Evolutionary conservation across 257 asterid species (phyloP).

Genomic region (Linderniella brevidens): DNA sequence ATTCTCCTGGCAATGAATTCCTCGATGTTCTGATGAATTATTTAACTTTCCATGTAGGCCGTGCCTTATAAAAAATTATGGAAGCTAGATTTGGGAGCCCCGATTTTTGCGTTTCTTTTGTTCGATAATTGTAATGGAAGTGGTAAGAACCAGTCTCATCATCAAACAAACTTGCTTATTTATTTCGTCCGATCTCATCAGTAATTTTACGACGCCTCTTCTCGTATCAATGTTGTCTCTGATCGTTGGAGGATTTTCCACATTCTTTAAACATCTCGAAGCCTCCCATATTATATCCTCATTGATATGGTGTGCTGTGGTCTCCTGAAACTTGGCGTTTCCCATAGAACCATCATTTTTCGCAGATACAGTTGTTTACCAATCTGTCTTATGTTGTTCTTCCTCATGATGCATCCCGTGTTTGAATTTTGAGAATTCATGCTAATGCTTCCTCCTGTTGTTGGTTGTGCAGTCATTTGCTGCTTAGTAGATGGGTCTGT

Average conservation of each 20-base stretch:
- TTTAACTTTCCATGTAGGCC: conserved; percentile 26
- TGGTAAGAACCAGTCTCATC: conserved; percentile 19
- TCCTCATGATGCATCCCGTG: conserved; percentile 3
- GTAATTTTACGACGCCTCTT: not conserved
- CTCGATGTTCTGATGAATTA: conserved; percentile 9
- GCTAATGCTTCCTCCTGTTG: conserved; percentile 6
- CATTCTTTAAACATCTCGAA: too few relatives aligned
- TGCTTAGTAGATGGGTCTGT: conserved; percentile 83
- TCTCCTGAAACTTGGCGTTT: too few relatives aligned
- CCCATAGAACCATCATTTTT: too few relatives aligned
- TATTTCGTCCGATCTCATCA: not conserved
- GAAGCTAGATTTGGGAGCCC: conserved; percentile 68
- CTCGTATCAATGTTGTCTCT: too few relatives aligned
- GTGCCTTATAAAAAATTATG: conserved; percentile 40
- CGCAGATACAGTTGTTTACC: too few relatives aligned
- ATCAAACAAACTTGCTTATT: not conserved
- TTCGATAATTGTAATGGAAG: conserved; percentile 32
- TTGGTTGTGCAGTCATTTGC: conserved; percentile 48
- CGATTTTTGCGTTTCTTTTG: conserved; percentile 71
- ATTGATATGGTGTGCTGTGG: too few relatives aligned
- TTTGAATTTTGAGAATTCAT: conserved; percentile 7
- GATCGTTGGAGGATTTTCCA: too few relatives aligned
- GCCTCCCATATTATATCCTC: too few relatives aligned
- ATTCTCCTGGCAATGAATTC: too few relatives aligned
- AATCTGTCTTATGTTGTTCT: conserved; percentile 2